These are phyloP conservation scores for Saussurea involucrata DNA, from an alignment of 129 eudicot genomes.

Conservation along the genomic window DNA sequence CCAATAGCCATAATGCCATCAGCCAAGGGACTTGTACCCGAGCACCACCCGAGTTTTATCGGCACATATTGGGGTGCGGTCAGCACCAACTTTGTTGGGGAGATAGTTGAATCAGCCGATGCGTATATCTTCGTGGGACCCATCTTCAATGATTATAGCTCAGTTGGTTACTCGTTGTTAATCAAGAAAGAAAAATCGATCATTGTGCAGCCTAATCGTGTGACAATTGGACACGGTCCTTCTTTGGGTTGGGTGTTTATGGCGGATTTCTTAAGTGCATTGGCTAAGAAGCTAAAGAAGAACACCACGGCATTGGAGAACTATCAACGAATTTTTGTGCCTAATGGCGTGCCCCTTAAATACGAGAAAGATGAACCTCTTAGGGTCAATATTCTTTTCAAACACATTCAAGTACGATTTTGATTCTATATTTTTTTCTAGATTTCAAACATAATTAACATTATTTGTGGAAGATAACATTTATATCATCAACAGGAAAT, in stretches of 20 bases:
- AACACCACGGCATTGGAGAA: slow-evolving; percentile 73
- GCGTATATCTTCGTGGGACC: slow-evolving; percentile 86
- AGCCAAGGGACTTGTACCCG: slow-evolving; percentile 81
- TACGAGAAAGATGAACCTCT: slow-evolving; percentile 56
- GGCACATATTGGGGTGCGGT: slow-evolving; percentile 98
- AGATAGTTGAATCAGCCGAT: slow-evolving; percentile 87
- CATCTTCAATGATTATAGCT: slow-evolving; percentile 84
- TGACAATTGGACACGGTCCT: slow-evolving; percentile 69
- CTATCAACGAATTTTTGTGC: slow-evolving; percentile 68
- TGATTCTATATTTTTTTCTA: not conserved
- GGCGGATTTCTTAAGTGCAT: slow-evolving; percentile 63
- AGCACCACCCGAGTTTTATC: slow-evolving; percentile 65
- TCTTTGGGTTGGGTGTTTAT: slow-evolving; percentile 89
- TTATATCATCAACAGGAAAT: slow-evolving; percentile 49
- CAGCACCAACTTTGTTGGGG: slow-evolving; percentile 63
- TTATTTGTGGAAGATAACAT: not conserved
- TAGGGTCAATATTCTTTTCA: slow-evolving; percentile 78
- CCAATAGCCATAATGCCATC: slow-evolving; percentile 87
- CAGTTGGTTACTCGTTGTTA: slow-evolving; percentile 83
- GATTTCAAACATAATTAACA: too few relatives aligned
- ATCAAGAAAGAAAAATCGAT: slow-evolving; percentile 72
- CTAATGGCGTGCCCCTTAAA: slow-evolving; percentile 60
- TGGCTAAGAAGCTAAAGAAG: slow-evolving; percentile 75
- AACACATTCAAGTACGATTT: slow-evolving; percentile 73
- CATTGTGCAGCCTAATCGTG: slow-evolving; percentile 73